Evolutionary conservation across 148 eudicot genomes (phyloP).

Genomic region (Gaultheria prostrata): DNA sequence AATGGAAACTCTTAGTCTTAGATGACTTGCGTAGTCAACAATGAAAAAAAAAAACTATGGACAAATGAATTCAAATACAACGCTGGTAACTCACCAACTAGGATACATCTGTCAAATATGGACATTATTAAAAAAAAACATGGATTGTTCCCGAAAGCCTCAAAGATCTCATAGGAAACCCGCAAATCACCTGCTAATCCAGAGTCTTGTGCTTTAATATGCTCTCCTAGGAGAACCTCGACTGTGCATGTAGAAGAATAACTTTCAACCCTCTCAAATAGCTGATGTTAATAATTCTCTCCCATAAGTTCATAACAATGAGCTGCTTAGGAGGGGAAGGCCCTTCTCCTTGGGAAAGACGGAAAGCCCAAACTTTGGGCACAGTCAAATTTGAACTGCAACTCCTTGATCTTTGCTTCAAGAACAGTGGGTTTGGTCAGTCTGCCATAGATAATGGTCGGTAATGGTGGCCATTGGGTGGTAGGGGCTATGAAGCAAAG

Average conservation of each 20-base stretch:
- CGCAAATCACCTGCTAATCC: not conserved
- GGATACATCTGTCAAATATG: not conserved
- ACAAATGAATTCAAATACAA: not conserved
- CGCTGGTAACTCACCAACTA: not conserved
- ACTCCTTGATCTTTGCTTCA: too few relatives aligned
- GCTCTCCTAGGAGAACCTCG: not conserved
- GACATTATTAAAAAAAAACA: not conserved
- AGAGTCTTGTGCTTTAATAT: not conserved
- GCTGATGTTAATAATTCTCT: too few relatives aligned
- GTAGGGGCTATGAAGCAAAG: not conserved
- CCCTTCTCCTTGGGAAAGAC: too few relatives aligned
- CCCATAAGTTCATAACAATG: too few relatives aligned
- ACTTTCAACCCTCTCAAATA: too few relatives aligned
- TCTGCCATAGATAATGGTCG: not conserved
- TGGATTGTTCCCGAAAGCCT: not conserved
- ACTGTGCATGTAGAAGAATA: not conserved
- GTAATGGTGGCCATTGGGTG: not conserved
- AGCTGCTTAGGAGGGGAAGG: too few relatives aligned
- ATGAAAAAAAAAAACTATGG: not conserved
- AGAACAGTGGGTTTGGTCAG: not conserved
- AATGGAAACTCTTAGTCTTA: not conserved
- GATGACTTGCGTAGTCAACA: not conserved
- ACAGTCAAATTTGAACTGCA: too few relatives aligned
- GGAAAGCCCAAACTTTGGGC: too few relatives aligned
- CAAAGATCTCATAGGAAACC: not conserved